phyloP scores from a whole-genome alignment of 805 yeast genomes.

The Wilhelminamyces savonicus region DNA sequence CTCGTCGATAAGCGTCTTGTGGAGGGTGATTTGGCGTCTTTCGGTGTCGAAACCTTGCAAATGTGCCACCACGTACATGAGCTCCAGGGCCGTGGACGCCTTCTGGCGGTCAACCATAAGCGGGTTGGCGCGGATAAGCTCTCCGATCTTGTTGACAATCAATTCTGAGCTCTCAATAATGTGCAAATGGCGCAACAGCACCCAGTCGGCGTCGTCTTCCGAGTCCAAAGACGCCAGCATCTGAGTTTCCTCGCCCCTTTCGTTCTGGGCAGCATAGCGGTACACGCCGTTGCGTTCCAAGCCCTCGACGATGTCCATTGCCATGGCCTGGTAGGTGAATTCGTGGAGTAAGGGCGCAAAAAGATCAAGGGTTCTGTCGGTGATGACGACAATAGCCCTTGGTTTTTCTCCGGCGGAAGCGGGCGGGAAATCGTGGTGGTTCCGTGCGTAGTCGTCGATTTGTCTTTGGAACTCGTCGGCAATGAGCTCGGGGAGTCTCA shows the following conservation, averaged over 20 bases:
- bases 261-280: slow-evolving; percentile 51
- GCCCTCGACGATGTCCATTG: slow-evolving; percentile 59
- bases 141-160: slow-evolving; percentile 51
- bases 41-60: slow-evolving; percentile 63
- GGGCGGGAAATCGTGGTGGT: slow-evolving; percentile 58
- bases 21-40: slow-evolving; percentile 52
- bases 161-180: slow-evolving; percentile 67
- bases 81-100: slow-evolving; percentile 62
- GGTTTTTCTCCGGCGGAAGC: slow-evolving; percentile 48
- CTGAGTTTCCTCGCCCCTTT: slow-evolving; percentile 30
- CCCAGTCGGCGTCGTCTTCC: slow-evolving; percentile 71
- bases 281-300: slow-evolving; percentile 39
- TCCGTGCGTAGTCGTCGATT: slow-evolving; percentile 70
- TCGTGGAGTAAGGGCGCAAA: slow-evolving; percentile 84
- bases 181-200: slow-evolving; percentile 63
- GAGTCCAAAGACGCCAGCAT: slow-evolving; percentile 40
- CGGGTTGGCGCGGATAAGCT: slow-evolving; percentile 67
- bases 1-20: slow-evolving; percentile 56
- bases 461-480: slow-evolving; percentile 67
- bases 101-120: slow-evolving; percentile 62
- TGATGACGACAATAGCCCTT: slow-evolving; percentile 65
- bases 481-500: slow-evolving; percentile 58
- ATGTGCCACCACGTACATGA: slow-evolving; percentile 70
- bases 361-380: slow-evolving; percentile 81
- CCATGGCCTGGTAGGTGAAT: slow-evolving; percentile 87